Evolutionary conservation across 495 filamentous ascomycete species (phyloP).

Genomic region (Penicillium maclennaniae): DNA sequence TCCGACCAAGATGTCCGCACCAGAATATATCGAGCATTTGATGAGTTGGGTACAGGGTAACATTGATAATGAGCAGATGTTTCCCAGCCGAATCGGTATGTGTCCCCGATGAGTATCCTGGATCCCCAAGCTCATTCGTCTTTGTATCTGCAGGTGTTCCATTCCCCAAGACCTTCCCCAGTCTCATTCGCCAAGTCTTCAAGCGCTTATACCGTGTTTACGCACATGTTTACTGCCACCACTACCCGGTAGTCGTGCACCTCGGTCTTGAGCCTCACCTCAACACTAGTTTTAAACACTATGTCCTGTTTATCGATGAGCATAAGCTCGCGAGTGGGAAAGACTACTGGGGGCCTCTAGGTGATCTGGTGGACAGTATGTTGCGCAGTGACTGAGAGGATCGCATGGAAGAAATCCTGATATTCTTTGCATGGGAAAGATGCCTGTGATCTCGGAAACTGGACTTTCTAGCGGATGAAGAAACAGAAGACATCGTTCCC

Average conservation of each 20-base stretch:
- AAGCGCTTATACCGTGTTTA: conserved; percentile 98
- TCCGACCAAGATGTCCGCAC: conserved; percentile 96
- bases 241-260: conserved; percentile 94
- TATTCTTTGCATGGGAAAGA: conserved; percentile 7
- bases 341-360: conserved; percentile 96
- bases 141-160: conserved; percentile 63
- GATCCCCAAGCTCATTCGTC: conserved; percentile 3
- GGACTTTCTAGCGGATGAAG: not conserved
- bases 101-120: not conserved
- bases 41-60: conserved; percentile 96
- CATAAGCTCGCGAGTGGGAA: conserved; percentile 84
- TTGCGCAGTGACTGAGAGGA: conserved; percentile 75
- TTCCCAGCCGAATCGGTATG: conserved; percentile 85
- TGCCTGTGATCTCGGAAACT: conserved; percentile 6
- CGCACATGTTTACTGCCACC: conserved; percentile 99
- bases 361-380: conserved; percentile 96
- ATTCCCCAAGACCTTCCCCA: conserved; percentile 89
- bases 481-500: conserved; percentile 11
- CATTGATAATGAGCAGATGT: conserved; percentile 92
- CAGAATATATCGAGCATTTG: conserved; percentile 93
- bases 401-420: not conserved
- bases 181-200: conserved; percentile 87
- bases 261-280: conserved; percentile 94
- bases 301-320: conserved; percentile 94
- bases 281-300: conserved; percentile 99